Base-by-base conservation (phyloP, 495 filamentous ascomycete species). In the Daldinia decipiens region DNA sequence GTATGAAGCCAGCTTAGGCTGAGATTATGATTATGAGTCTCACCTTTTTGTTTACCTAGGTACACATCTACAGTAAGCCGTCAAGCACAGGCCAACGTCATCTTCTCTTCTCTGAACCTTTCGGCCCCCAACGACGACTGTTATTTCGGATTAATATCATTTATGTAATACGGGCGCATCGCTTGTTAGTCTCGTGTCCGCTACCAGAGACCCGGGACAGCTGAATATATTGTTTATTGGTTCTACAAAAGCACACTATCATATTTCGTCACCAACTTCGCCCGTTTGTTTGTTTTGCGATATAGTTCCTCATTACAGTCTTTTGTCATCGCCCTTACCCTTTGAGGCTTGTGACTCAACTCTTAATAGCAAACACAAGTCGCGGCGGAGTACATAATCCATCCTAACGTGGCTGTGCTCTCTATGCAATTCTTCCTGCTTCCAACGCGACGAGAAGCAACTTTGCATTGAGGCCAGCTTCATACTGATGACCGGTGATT, bases 381-480 rank as follows among this genome's bases (percentile, higher is more conserved):
- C 50, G 50, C 26, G 59, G 65, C 59, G 58, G 27, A 62, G 53
- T 34, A 19, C 59, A 39, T 52, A 53, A 34, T 36, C 50, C 53
- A 34, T 34, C 53, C 53, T 31, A 56, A 8, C 40, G 65, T 62
- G 65, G 65, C 59, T 68, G 45, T 68, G 65, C 50, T 24, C 21
- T 19, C 57, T 53, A 15, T 36, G 34, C 26, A 39, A 19, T 38
- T 9, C 43, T 39, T 34, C 31, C 19, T 47, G 5, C 39, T 3
- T 51, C 45, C 45, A 51, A 51, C 45, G 21, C 45, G 19, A 40
- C 45, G 4, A 51, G 21, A 51, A 26, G 45, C 21, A 51, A 40
- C n/a, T 17, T n/a, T 40, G 39, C 39, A 15, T 40, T 40, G 39
- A 40, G 39, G 2, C n/a, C 17, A 40, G 39, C 39, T 17, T 40